Evolutionary conservation across 2,329 filamentous ascomycete species (phyloP), one percentile per base, ranked within the genome.

Genomic region (Penicillium griseofulvum): DNA sequence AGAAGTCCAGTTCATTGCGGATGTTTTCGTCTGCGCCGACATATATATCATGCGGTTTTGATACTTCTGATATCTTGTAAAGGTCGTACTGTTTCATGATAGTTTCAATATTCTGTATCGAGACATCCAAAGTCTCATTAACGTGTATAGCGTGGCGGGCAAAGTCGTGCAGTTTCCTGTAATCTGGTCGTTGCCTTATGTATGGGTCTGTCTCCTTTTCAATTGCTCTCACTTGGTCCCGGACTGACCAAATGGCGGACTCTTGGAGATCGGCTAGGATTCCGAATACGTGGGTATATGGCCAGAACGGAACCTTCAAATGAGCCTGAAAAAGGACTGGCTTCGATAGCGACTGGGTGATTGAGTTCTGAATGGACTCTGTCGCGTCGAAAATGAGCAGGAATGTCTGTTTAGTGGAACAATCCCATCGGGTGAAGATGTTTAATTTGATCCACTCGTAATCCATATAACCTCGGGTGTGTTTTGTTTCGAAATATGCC

Each of bases 371-470:
- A 33, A 11, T 5, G 24, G 10, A 17, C 7, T 16, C 8, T 39
- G 12, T 7, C 3, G 47, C 37, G 9, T 41, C 47, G 37, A 49
- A 49, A 19, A 49, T 12, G 4, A 49, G 28, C 17, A 49, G 5
- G 3, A 31, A 14, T n/a, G 47, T 49, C 14, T n/a, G 47, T 7
- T 41, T 41, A 29, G 28, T 6, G 3, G 47, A 39, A 10, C n/a
- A 5, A 2, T 39, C 10, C 47, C 47, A 49, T 24, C 47, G 37
- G 0, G 55, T 62, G 36, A 60, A 62, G 14, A 59, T 19, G 9
- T 56, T 62, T 34, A 60, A 19, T 24, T 57, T 62, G 7, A 45
- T 48, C 61, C 61, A 64, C 2, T 50, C 4, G 31, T 64, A 64
- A 0, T 24, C 3, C 8, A 43, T 10, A n/a, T 46, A 12, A 7